Evolutionary conservation across 2,329 filamentous ascomycete genomes (phyloP).

Genomic region (Cladosporium sp.): DNA sequence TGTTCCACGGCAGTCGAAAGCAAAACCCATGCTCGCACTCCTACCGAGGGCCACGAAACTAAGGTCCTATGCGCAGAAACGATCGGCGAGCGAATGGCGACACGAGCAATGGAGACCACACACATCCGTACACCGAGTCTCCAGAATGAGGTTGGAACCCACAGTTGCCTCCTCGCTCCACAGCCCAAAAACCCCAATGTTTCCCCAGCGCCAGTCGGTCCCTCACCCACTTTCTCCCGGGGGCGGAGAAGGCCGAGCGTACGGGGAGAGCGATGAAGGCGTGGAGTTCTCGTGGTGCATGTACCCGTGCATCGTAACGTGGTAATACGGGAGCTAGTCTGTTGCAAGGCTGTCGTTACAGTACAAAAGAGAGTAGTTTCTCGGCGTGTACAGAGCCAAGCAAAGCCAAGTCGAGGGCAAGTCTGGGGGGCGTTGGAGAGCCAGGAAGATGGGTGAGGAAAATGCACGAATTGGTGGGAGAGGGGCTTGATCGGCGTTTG

Average conservation of each 20-base stretch:
- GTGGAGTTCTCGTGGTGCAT: conserved; percentile 8
- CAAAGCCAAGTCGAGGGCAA: not conserved
- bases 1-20: not conserved
- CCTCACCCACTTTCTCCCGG: not conserved
- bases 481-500: conserved; percentile 5
- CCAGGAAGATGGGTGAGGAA: no score
- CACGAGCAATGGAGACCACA: not conserved
- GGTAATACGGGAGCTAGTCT: not conserved
- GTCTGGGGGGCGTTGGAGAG: not conserved
- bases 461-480: not conserved
- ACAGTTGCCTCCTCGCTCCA: conserved; percentile 1
- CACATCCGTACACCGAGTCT: not conserved
- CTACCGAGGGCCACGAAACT: not conserved
- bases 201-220: no score
- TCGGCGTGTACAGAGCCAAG: not conserved
- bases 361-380: no score
- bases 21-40: not conserved
- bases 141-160: not conserved
- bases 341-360: no score
- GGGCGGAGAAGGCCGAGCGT: conserved; percentile 10
- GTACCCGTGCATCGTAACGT: conserved; percentile 6
- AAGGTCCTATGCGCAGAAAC: not conserved
- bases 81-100: not conserved
- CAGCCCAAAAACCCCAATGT: conserved; percentile 3
- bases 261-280: not conserved